Evolutionary conservation across 257 asterid genomes (phyloP).

Genomic region (Solanum etuberosum): DNA sequence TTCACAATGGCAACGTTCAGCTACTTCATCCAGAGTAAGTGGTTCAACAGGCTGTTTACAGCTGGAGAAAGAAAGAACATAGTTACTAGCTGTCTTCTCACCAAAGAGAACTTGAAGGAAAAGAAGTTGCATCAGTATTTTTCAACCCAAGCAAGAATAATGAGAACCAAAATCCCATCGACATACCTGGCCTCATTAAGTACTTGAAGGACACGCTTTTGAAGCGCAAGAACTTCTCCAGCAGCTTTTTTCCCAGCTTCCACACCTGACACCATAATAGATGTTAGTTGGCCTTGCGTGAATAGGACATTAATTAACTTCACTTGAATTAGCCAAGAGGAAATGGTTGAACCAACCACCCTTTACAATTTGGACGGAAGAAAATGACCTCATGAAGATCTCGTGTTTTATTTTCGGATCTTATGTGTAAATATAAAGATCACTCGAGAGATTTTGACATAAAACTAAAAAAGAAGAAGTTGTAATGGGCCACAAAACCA

Average conservation of each 20-base stretch:
- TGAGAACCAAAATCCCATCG: background rate
- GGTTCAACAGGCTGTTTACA: slow-evolving; percentile 94
- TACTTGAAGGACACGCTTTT: slow-evolving; percentile 90
- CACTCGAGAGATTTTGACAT: background rate
- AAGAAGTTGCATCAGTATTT: background rate
- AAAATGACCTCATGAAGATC: background rate
- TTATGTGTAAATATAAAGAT: background rate
- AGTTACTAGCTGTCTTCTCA: background rate
- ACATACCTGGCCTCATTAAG: slow-evolving; percentile 88
- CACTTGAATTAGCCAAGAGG: background rate
- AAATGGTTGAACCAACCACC: background rate
- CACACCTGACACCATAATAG: slow-evolving; percentile 49
- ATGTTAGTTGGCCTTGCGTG: background rate
- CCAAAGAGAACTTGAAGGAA: background rate
- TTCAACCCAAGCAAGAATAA: background rate
- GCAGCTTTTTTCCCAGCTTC: slow-evolving; percentile 99
- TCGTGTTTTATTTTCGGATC: background rate
- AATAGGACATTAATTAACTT: background rate
- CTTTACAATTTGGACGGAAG: background rate
- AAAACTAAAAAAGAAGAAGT: background rate
- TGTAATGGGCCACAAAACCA: background rate
- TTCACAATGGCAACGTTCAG: slow-evolving; percentile 70
- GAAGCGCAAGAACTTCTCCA: slow-evolving; percentile 95
- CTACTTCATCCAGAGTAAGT: slow-evolving; percentile 77
- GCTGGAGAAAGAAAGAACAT: slow-evolving; percentile 24